Conservation (phyloP, 169 alveolate species). For the Plasmodium knowlesi region DNA sequence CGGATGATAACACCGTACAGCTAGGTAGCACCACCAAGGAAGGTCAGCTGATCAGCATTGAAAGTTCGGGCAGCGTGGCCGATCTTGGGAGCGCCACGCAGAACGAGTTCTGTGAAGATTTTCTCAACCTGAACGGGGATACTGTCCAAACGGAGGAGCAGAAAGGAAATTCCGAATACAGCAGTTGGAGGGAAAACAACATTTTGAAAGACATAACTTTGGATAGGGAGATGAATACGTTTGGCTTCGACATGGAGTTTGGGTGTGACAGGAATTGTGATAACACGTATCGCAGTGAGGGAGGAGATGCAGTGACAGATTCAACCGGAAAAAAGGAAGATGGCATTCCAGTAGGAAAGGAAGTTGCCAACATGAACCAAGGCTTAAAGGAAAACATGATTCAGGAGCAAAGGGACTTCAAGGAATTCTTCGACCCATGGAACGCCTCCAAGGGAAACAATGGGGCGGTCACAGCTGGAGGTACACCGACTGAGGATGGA, state of each 20-base stretch:
- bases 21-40: neutral
- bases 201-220: neutral
- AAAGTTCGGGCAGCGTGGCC: neutral
- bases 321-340: neutral
- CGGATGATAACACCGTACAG: neutral
- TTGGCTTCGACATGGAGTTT: neutral
- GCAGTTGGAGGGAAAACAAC: neutral
- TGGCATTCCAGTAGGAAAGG: neutral
- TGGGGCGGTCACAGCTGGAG: neutral
- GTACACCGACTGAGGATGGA: neutral
- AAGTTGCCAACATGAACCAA: neutral
- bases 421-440: constrained; percentile 59
- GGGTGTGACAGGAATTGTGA: neutral
- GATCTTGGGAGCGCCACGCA: neutral
- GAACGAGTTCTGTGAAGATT: neutral
- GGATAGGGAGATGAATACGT: neutral
- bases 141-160: neutral
- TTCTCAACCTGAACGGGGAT: neutral
- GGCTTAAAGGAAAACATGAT: neutral
- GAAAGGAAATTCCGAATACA: neutral
- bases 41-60: neutral
- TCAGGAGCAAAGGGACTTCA: neutral
- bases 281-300: no score
- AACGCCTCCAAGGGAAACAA: neutral
- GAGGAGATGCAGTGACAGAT: neutral